Conservation (phyloP, 345 rosid species). For the Salix arbutifolia region DNA sequence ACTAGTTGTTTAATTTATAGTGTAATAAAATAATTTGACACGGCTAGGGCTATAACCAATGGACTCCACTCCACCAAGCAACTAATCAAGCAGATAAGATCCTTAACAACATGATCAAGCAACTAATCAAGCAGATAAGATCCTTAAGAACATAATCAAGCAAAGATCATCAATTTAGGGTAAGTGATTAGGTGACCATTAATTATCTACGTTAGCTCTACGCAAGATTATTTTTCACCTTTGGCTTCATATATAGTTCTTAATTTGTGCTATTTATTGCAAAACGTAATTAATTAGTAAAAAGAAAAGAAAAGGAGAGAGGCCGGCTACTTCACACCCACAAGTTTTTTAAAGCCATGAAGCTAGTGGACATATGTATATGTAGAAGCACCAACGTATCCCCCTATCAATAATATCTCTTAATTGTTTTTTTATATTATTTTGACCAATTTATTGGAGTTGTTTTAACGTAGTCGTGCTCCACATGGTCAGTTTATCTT, state of each 20-base stretch:
- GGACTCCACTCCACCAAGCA: background rate
- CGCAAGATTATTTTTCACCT: background rate
- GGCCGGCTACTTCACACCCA: background rate
- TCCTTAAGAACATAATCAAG: background rate
- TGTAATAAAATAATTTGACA: no score
- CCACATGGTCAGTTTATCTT: background rate
- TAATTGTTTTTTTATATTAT: background rate
- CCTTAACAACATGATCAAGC: background rate
- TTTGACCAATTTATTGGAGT: background rate
- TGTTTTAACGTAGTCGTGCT: background rate
- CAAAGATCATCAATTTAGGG: background rate
- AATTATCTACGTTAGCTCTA: background rate
- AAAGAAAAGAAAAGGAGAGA: no score
- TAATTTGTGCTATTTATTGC: background rate
- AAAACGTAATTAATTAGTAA: background rate
- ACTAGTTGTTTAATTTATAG: no score
- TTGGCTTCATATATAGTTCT: background rate
- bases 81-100: no score
- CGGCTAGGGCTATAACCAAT: no score
- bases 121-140: background rate
- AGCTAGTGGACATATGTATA: background rate
- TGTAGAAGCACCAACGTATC: background rate
- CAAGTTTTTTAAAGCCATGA: background rate
- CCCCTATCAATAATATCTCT: background rate
- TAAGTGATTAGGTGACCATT: background rate